These are phyloP conservation scores for Cryphonectria japonica DNA, from an alignment of 2,329 filamentous ascomycete species.

Conservation along the genomic window DNA sequence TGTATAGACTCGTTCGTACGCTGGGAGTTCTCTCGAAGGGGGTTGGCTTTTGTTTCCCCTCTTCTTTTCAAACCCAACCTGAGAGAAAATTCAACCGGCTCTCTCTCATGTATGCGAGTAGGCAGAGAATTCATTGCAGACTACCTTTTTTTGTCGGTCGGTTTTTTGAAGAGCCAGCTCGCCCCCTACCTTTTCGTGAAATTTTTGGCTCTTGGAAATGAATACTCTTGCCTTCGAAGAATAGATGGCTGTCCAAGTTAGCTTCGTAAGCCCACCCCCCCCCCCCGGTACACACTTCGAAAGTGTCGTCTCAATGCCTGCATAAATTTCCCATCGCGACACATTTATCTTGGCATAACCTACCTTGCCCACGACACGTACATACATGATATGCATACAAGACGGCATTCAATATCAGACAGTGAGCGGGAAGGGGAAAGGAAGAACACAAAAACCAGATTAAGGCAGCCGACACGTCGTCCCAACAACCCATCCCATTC, in stretches of 20 bases:
- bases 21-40: background rate
- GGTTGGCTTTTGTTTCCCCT: background rate
- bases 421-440: no score
- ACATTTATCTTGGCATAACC: background rate
- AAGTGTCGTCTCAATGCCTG: background rate
- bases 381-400: background rate
- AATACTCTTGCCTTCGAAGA: no score
- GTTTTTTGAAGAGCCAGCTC: background rate
- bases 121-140: background rate
- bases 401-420: no score
- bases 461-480: no score
- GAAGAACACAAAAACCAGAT: no score
- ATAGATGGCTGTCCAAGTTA: no score
- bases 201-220: no score
- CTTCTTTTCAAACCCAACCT: background rate
- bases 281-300: background rate
- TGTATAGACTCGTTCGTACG: background rate
- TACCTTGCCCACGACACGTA: background rate
- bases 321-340: background rate
- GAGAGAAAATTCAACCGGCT: background rate
- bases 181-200: background rate
- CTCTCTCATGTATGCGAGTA: constrained; percentile 6
- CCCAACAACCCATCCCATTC: no score
- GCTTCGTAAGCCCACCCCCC: background rate
- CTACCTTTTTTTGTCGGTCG: background rate